Evolutionary conservation across 805 yeast species (phyloP), one percentile per base, ranked within the genome.

Genomic region (Starmerella bacillaris): DNA sequence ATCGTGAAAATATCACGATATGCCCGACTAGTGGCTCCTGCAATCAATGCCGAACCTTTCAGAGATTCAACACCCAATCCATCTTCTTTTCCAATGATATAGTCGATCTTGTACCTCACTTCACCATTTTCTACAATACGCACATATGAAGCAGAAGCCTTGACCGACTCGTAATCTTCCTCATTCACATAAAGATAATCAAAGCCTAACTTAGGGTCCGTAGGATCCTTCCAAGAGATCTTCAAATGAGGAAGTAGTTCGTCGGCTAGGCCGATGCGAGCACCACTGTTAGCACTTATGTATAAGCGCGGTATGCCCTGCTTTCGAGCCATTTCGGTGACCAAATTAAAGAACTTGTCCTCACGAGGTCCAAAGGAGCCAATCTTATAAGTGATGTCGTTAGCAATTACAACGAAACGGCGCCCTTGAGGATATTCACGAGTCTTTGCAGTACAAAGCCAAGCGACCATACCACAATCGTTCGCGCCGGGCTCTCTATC

Each of bases 291-390:
- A 20, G 98, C 99, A 49, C 95, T 80, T 48, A 89, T 65, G 61
- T 89, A 89, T 38, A 89, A 70, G 63, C 99, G 70, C 53, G 99
- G 99, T 48, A 89, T 74, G 41, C 98, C 98, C 45, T 74, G 67
- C 53, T 70, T 65, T 62, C 94, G 72, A 22, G 96, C 94, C 47
- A 74, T 68, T 52, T 83, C 92, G 24, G 98, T 89, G 45, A 84
- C 93, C 55, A 76, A 74, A 65, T 79, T 71, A 68, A 89, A 89
- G 65, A 75, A 89, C 37, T 64, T 66, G 61, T 89, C 98, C 62
- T 89, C 99, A 50, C 69, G 75, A 18, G 98, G 98, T 51, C 98
- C 98, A 51, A 89, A 89, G 0, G 98, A 92, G 59, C 99, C 99
- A 60, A 89, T 86, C 72, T 83, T 84, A 67, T 67, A 89, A 29